Conservation (phyloP, 805 yeast genomes). For the Candida loeiensis region DNA sequence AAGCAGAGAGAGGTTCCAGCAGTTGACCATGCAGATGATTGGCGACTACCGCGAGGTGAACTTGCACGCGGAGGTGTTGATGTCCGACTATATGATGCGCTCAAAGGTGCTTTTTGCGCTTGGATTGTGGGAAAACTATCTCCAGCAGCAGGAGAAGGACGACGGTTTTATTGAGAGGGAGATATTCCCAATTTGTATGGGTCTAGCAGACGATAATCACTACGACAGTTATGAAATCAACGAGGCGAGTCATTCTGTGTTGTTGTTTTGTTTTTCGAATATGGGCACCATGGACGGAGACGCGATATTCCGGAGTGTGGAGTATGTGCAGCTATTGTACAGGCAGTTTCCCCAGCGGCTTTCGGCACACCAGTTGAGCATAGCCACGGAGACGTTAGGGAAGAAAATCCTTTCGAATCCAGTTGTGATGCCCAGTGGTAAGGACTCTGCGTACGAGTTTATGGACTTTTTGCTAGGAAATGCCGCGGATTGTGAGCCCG, state of each 20-base stretch:
- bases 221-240: constrained; percentile 31
- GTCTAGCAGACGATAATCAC: constrained; percentile 24
- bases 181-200: constrained; percentile 30
- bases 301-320: constrained; percentile 19
- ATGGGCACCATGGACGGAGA: constrained; percentile 13
- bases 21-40: constrained; percentile 25
- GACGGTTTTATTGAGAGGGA: constrained; percentile 18
- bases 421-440: constrained; percentile 7
- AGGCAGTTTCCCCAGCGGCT: constrained; percentile 55
- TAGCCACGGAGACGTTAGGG: constrained; percentile 57
- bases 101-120: constrained; percentile 45
- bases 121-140: constrained; percentile 45
- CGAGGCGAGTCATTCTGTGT: constrained; percentile 65
- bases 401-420: constrained; percentile 33
- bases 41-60: constrained; percentile 34
- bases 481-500: constrained; percentile 36
- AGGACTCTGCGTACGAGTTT: constrained; percentile 22
- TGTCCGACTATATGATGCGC: constrained; percentile 23
- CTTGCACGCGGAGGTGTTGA: constrained; percentile 25
- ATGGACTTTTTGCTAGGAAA: constrained; percentile 40
- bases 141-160: constrained; percentile 25
- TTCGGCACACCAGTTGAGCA: constrained; percentile 51
- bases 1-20: constrained; percentile 14
- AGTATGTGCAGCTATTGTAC: constrained; percentile 46
- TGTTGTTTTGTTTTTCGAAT: constrained; percentile 35